Conservation (phyloP, 768 basidiomycete genomes). For the Vararia minispora region DNA sequence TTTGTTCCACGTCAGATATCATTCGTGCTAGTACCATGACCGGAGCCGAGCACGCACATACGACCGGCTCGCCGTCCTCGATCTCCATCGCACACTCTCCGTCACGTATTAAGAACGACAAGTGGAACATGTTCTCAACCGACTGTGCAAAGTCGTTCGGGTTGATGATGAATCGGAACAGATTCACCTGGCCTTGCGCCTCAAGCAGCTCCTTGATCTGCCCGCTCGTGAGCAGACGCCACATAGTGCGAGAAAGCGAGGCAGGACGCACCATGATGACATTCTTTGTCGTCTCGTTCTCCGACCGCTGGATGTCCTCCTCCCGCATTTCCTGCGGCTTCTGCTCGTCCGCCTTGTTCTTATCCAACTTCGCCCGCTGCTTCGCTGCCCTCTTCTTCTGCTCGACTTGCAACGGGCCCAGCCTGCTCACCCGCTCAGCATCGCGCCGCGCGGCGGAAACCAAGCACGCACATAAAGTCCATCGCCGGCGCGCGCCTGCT, state of each 20-base stretch:
- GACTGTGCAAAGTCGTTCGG: conserved; percentile 87
- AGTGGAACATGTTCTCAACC: conserved; percentile 93
- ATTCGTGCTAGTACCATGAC: neutral
- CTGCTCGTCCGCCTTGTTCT: conserved; percentile 54
- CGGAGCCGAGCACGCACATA: conserved; percentile 40
- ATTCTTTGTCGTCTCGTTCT: conserved; percentile 86
- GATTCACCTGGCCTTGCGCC: conserved; percentile 44
- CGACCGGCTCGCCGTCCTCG: conserved; percentile 58
- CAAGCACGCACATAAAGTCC: conserved; percentile 71
- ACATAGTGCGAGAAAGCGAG: neutral
- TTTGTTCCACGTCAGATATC: neutral
- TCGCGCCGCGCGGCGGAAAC: neutral
- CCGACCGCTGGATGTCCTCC: conserved; percentile 71
- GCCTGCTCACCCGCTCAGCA: conserved; percentile 40
- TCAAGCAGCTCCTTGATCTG: conserved; percentile 58
- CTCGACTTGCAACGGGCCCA: conserved; percentile 82
- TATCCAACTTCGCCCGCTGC: conserved; percentile 61
- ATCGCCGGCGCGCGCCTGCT: conserved; percentile 70
- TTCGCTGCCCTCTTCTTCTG: conserved; percentile 58
- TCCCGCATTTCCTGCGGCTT: conserved; percentile 75
- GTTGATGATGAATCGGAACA: conserved; percentile 84
- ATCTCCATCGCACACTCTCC: conserved; percentile 69
- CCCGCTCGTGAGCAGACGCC: neutral
- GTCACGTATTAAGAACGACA: conserved; percentile 86
- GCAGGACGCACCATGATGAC: conserved; percentile 48